Evolutionary conservation across 306 rosid genomes (phyloP).

Genomic region (Acacia confusa): DNA sequence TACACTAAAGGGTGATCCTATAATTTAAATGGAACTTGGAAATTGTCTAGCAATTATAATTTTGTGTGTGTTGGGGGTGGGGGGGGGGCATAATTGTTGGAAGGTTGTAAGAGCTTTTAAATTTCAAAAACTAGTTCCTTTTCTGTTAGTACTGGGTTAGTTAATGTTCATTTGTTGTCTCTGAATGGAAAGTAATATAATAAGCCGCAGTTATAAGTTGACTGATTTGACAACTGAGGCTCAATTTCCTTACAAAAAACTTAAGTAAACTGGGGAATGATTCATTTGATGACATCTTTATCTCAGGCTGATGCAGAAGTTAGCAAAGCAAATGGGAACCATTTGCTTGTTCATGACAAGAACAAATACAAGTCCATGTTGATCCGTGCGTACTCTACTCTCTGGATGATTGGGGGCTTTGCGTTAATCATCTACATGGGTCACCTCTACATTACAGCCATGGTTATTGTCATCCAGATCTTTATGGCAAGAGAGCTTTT

Average conservation of each 20-base stretch:
- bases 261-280: conserved; percentile 13
- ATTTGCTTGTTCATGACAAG: conserved; percentile 77
- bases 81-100: conserved; percentile 10
- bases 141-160: background rate
- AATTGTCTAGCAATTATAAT: background rate
- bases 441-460: conserved; percentile 89
- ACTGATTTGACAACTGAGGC: background rate
- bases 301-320: conserved; percentile 65
- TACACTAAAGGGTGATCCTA: conserved; percentile 14
- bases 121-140: background rate
- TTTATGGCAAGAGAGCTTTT: conserved; percentile 94
- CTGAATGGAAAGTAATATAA: conserved; percentile 2
- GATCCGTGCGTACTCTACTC: conserved; percentile 80
- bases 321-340: conserved; percentile 63
- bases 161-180: conserved; percentile 2
- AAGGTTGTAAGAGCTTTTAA: background rate
- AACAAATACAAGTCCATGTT: conserved; percentile 89
- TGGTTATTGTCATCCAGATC: conserved; percentile 95
- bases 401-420: conserved; percentile 99
- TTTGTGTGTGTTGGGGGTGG: background rate
- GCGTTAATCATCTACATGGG: conserved; percentile 77
- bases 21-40: conserved; percentile 22
- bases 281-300: conserved; percentile 28
- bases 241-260: conserved; percentile 12
- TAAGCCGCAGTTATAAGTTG: background rate